Evolutionary conservation across 1,284 basidiomycete species (phyloP).

Genomic region (Malassezia dermatis): DNA sequence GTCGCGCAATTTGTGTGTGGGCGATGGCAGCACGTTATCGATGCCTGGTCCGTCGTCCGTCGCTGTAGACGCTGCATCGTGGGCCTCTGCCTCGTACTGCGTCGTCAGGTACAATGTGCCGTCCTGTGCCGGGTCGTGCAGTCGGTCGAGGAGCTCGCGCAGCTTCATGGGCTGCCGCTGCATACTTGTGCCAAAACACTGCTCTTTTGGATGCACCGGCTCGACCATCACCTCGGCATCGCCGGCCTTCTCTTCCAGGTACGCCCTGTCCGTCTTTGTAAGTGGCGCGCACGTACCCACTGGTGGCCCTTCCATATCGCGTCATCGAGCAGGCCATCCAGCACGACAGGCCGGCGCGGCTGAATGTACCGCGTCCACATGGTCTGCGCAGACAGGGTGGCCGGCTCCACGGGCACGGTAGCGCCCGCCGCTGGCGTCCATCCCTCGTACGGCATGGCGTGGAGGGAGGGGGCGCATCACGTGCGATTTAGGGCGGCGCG

Average conservation of each 20-base stretch:
- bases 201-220: slow-evolving; percentile 27
- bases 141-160: slow-evolving; percentile 26
- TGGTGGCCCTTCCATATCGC: slow-evolving; percentile 25
- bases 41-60: slow-evolving; percentile 23
- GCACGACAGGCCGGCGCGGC: slow-evolving; percentile 31
- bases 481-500: not conserved
- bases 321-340: slow-evolving; percentile 32
- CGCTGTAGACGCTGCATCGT: slow-evolving; percentile 7
- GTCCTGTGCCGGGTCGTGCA: slow-evolving; percentile 22
- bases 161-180: slow-evolving; percentile 25
- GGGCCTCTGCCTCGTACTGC: slow-evolving; percentile 25
- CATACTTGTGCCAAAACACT: slow-evolving; percentile 37
- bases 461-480: not conserved
- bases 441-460: slow-evolving; percentile 8
- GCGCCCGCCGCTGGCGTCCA: slow-evolving; percentile 9
- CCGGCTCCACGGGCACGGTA: slow-evolving; percentile 3
- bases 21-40: slow-evolving; percentile 36
- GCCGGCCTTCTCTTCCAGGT: slow-evolving; percentile 28
- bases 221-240: slow-evolving; percentile 39
- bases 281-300: slow-evolving; percentile 25
- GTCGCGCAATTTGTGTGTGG: slow-evolving; percentile 30
- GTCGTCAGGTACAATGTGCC: slow-evolving; percentile 44
- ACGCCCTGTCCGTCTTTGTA: slow-evolving; percentile 25
- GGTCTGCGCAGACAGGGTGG: slow-evolving; percentile 19
- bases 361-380: slow-evolving; percentile 37